Evolutionary conservation across 176 grass and related monocot species (phyloP).

Genomic region (Chrysopogon serrulatus): DNA sequence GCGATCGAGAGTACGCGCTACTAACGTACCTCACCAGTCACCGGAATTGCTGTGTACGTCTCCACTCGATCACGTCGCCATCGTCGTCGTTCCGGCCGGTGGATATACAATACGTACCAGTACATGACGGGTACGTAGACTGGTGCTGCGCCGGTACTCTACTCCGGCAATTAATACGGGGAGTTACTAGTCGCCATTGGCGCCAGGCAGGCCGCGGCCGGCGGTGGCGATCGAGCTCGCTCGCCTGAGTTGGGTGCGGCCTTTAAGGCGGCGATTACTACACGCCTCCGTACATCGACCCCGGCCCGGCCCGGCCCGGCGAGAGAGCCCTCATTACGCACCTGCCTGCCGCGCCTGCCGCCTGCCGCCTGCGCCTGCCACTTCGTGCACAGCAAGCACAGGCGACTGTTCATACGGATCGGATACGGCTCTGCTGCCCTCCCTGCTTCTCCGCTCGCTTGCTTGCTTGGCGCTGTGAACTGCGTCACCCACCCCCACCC

Average conservation of each 20-base stretch:
- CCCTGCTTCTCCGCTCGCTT: too few species aligned
- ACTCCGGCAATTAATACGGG: neutral
- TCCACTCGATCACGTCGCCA: neutral
- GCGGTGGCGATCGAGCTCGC: neutral
- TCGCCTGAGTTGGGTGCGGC: slow-evolving; percentile 10
- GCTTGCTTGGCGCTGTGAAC: neutral
- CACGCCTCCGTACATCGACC: slow-evolving; percentile 7
- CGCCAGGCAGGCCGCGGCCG: neutral
- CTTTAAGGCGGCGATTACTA: slow-evolving; percentile 38
- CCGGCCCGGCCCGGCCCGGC: too few species aligned
- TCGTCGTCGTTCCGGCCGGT: neutral
- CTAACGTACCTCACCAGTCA: neutral
- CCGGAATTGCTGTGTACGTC: neutral
- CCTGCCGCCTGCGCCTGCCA: neutral
- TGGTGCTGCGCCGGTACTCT: neutral
- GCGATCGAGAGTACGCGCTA: neutral
- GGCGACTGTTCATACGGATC: slow-evolving; percentile 1
- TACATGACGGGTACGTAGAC: neutral
- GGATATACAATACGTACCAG: neutral
- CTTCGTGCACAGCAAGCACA: neutral
- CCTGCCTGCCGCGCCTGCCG: neutral
- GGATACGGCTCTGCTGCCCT: neutral
- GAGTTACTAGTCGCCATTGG: slow-evolving; percentile 24
- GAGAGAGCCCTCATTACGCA: neutral
- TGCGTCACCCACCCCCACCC: neutral